Evolutionary conservation across 352 stramenopile species (phyloP), one percentile per base, ranked within the genome.

Genomic region (Lagenidium giganteum): DNA sequence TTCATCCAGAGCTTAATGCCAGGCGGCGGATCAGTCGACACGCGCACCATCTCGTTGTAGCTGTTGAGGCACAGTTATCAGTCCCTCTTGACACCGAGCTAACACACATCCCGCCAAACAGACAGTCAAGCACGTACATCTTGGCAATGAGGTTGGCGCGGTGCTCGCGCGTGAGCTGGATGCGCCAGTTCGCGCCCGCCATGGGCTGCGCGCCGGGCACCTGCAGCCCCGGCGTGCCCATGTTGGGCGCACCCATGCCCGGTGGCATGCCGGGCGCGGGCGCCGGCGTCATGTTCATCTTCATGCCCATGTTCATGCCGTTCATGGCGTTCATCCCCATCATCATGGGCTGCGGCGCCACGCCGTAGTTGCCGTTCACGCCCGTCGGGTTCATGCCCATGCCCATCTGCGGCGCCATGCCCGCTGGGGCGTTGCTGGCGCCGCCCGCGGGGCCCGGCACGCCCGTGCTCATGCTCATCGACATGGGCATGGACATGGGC

Each of bases 1-100:
- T 92, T 88, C 71, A 89, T 92, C 79, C 79, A 92, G 24, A 92
- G 69, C 53, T 86, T 87, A 36, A 92, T 92, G 13, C 79, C 79
- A 0, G 79, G 76, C 26, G 76, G 67, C 16, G 76, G 76, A 43
- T 92, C 79, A 8, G 67, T 82, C n/a, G 73, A 83, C 28, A 92
- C 76, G 43, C 79, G 76, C 23, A 92, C 79, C 59, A 92, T 78
- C 54, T 92, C 76, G 30, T 92, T 88, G 51, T 88, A 88, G 57
- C 73, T 86, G 37, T 42, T 29, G 9, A 42, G 12, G 4, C 12
- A 40, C 21, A 45, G 5, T 21, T 16, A 18, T 34, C 16, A 21
- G 39, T 46, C 24, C n/a, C 8, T 46, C 28, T 32, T 20, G n/a
- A 44, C 27, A 45, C n/a, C 3, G 9, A 52, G 36, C 31, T 27